Percentiles rank a stretch among this genome's conserved stretches.
phyloP scores from a whole-genome alignment of 2,329 filamentous ascomycete species.

The Gnomoniopsis smithogilvyi region DNA sequence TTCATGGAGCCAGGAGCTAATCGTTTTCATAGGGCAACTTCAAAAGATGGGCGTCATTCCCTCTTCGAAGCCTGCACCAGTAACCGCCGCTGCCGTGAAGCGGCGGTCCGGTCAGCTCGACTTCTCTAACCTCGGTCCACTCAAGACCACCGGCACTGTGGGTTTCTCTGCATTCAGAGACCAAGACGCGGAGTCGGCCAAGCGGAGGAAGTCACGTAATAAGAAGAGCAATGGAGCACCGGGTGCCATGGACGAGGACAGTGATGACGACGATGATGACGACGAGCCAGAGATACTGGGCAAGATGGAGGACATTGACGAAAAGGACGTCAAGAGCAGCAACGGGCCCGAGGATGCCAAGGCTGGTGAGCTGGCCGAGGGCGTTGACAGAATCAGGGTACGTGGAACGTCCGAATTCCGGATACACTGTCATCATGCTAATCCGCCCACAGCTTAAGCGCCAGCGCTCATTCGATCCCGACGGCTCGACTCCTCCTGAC shows the following conservation, averaged over 20 bases:
- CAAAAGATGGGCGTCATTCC: slow-evolving; percentile 92
- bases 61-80: slow-evolving; percentile 61
- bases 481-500: slow-evolving; percentile 41
- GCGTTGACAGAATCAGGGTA: slow-evolving; percentile 79
- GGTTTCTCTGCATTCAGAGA: slow-evolving; percentile 90
- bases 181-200: slow-evolving; percentile 50
- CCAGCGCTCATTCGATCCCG: slow-evolving; percentile 71
- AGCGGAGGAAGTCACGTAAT: slow-evolving; percentile 59
- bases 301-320: slow-evolving; percentile 64
- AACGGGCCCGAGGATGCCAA: slow-evolving; percentile 67
- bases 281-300: slow-evolving; percentile 57
- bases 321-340: slow-evolving; percentile 57
- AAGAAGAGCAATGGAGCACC: slow-evolving; percentile 58
- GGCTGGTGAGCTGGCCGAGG: slow-evolving; percentile 73
- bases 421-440: slow-evolving; percentile 16
- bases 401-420: slow-evolving; percentile 24
- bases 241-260: slow-evolving; percentile 65
- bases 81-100: slow-evolving; percentile 62
- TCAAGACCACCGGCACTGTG: slow-evolving; percentile 83
- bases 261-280: slow-evolving; percentile 70
- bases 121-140: slow-evolving; percentile 77
- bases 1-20: slow-evolving; percentile 20
- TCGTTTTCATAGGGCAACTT: slow-evolving; percentile 68
- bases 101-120: slow-evolving; percentile 80
- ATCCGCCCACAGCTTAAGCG: slow-evolving; percentile 66